These are phyloP conservation scores for Candida qinlingensis DNA, from an alignment of 805 yeast species.

Conservation along the genomic window DNA sequence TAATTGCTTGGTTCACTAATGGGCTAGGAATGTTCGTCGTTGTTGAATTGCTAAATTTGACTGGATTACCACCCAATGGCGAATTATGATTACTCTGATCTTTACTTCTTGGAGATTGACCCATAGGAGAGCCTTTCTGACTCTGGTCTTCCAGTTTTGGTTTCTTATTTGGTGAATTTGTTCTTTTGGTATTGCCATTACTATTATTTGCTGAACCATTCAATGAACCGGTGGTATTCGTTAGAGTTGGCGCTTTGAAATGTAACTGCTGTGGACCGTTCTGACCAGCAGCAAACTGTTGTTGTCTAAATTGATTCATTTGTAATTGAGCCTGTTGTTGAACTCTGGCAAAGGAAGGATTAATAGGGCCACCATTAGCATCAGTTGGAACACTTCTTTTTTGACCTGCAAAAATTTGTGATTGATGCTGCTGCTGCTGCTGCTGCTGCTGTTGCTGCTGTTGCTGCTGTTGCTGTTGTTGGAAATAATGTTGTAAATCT, in stretches of 20 bases:
- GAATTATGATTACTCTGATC: slow-evolving; percentile 6
- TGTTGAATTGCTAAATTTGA: slow-evolving; percentile 8
- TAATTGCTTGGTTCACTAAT: slow-evolving; percentile 12
- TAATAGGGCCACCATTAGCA: slow-evolving; percentile 10
- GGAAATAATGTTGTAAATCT: slow-evolving; percentile 7
- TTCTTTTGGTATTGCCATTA: slow-evolving; percentile 6
- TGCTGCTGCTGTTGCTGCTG: slow-evolving; percentile 23
- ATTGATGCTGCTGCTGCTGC: slow-evolving; percentile 23
- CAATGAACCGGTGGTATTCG: background rate
- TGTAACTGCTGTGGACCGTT: slow-evolving; percentile 16
- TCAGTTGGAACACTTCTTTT: slow-evolving; percentile 11
- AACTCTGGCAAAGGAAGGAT: slow-evolving; percentile 23
- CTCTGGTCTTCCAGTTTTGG: slow-evolving; percentile 15
- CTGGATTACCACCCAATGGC: slow-evolving; percentile 6
- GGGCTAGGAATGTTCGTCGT: slow-evolving; percentile 25
- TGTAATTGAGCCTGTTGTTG: slow-evolving; percentile 39
- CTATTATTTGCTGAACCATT: background rate
- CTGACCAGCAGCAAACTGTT: slow-evolving; percentile 15
- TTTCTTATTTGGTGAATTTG: slow-evolving; percentile 18
- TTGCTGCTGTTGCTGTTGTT: slow-evolving; percentile 17
- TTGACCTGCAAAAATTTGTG: slow-evolving; percentile 22
- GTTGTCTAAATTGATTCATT: slow-evolving; percentile 46
- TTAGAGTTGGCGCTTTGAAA: slow-evolving; percentile 4
- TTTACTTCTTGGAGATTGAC: slow-evolving; percentile 5
- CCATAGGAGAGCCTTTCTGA: slow-evolving; percentile 11